phyloP scores from a whole-genome alignment of 768 basidiomycete species.

The Mrakia frigida region DNA sequence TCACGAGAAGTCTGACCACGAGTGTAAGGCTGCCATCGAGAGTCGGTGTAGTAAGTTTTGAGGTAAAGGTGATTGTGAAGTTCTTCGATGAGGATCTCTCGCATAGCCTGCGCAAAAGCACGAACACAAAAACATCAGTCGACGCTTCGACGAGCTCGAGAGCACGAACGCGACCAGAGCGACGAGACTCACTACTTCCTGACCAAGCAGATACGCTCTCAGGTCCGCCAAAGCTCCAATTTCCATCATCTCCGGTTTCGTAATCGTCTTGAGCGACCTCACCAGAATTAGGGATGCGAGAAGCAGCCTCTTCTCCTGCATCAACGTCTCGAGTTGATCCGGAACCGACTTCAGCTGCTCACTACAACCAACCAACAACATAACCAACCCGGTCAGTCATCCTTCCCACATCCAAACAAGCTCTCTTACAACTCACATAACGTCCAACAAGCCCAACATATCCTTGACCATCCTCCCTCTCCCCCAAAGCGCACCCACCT shows the following conservation, averaged over 20 bases:
- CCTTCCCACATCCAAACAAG: not conserved
- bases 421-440: slow-evolving; percentile 61
- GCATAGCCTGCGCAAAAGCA: slow-evolving; percentile 61
- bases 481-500: slow-evolving; percentile 82
- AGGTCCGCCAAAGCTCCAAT: slow-evolving; percentile 92
- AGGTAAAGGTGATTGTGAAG: slow-evolving; percentile 95
- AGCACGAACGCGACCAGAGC: not conserved
- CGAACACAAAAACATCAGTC: not conserved
- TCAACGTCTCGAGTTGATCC: slow-evolving; percentile 84
- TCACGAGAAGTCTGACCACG: slow-evolving; percentile 71
- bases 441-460: slow-evolving; percentile 89
- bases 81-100: slow-evolving; percentile 91
- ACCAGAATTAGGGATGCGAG: slow-evolving; percentile 83
- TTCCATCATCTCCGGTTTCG: slow-evolving; percentile 85
- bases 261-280: slow-evolving; percentile 80
- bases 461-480: slow-evolving; percentile 88
- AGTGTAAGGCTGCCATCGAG: slow-evolving; percentile 78
- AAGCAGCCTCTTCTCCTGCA: slow-evolving; percentile 88
- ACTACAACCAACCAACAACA: slow-evolving; percentile 47
- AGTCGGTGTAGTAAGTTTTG: slow-evolving; percentile 92
- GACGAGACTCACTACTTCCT: slow-evolving; percentile 66
- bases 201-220: slow-evolving; percentile 70
- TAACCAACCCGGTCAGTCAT: not conserved
- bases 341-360: slow-evolving; percentile 87
- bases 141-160: slow-evolving; percentile 4